Base-by-base conservation (phyloP, 2,329 filamentous ascomycete species). In the Fonsecaea pugnacius region DNA sequence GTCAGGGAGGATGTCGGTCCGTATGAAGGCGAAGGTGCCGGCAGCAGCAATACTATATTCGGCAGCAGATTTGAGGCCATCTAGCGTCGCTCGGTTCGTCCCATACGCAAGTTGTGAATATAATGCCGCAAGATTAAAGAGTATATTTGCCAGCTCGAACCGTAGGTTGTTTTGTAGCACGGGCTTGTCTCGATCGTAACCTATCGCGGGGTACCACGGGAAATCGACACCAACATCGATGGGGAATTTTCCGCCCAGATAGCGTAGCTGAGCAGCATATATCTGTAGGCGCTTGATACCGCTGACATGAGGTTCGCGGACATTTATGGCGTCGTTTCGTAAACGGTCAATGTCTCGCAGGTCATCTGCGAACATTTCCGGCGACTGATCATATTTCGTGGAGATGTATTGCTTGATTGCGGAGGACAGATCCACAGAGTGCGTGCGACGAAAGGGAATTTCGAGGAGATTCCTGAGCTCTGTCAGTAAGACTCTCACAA, bases 361-460 rank as follows among this genome's bases (percentile, higher is more conserved):
- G 79, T 99, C 95, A 69, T 91, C 85, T 68, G 87, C 87, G 78
- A 99, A 99, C 89, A 96, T 96, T 77, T 97, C 92, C 36, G 95
- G 94, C 75, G 96, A 94, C 76, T 99, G 95, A 78, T 98, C 94
- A 89, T 98, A 98, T 84, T 98, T 97, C 77, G 87, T 89, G 67
- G 92, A 96, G 74, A 99, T 98, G 81, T 99, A 98, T 75, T 95
- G 89, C 69, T 91, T 92, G 75, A 99, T 92, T 56, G 92, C 90
- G 66, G 87, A 83, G 61, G 91, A 90, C 67, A 98, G 85, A 64
- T 89, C 90, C 46, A 96, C 83, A 63, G 89, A 84, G 69, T 90
- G 87, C 58, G 92, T 94, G 75, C 89, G 91, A 72, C 94, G 91
- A 78, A 98, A 98, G 8, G 94, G 93, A 67, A 96, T 83, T 75